Evolutionary conservation across 2,329 filamentous ascomycete genomes (phyloP), one percentile per base, ranked within the genome.

Genomic region (Beauveria bassiana): DNA sequence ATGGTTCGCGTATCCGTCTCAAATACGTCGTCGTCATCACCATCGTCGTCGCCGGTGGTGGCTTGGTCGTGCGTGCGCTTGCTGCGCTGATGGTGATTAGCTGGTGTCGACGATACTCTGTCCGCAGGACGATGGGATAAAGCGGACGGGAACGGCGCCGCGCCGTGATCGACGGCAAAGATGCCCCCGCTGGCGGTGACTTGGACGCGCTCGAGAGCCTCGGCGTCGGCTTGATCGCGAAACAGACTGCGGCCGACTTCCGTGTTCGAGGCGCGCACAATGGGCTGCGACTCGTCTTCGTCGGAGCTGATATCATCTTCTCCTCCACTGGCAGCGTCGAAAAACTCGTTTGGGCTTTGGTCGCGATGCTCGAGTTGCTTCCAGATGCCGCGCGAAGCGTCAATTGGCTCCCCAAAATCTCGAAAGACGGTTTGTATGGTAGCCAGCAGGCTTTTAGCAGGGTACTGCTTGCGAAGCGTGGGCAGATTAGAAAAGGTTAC

Each of bases 1-100:
- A 59, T 20, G n/a, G 7, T 18, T 10, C 72, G 69, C 16, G 52
- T 60, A 42, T 73, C 71, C 4, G 64, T 68, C 55, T 74, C 67
- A 60, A 74, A 74, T 1, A 20, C 8, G 40, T 68, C 67, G 7
- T 67, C 68, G 3, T 66, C 65, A 2, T 64, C 65, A 12, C 62
- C 63, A 8, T 64, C 59, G 3, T 66, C 62, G 20, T 26, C 38
- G 26, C 10, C 10, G 26, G 22, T 22, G 42, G 20, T 22, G 20
- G 34, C 42, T 18, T 56, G 26, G 14, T 22, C 10, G 45, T 28
- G 16, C 20, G 43, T n/a, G 28, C 49, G 57, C 26, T 60, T 60
- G 47, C 12, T n/a, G 18, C 28, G 16, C 16, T 20, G 49, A 9
- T 31, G 28, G 5, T 9, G 18, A 38, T 16, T 38, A 34, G 31